These are phyloP conservation scores for Fusarium sp. DNA, from an alignment of 2,329 filamentous ascomycete species.

Conservation along the genomic window DNA sequence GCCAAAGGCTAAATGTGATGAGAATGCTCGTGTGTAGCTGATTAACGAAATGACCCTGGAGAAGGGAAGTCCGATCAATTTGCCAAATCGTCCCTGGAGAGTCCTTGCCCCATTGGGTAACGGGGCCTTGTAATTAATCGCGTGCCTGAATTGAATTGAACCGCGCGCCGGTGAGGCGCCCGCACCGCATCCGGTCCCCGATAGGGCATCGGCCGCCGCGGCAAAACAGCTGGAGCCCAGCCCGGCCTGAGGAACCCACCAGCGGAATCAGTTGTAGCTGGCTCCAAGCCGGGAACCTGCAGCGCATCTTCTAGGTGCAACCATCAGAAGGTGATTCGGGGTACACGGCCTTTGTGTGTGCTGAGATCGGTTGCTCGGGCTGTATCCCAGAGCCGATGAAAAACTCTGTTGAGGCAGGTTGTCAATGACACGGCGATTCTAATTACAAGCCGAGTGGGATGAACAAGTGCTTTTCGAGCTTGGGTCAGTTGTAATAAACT, in stretches of 20 bases:
- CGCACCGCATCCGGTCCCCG: constrained; percentile 4
- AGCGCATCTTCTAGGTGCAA: not conserved
- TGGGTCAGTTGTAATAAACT: not conserved
- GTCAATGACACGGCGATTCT: not conserved
- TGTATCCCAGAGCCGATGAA: not conserved
- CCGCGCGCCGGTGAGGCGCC: constrained; percentile 4
- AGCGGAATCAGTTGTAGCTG: not conserved
- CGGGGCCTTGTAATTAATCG: not conserved
- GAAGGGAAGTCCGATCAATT: not conserved
- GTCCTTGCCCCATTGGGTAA: not conserved
- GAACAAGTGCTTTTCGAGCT: not conserved
- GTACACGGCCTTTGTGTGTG: not conserved
- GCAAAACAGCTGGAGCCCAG: not conserved
- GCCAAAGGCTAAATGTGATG: not conserved
- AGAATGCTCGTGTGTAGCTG: not conserved
- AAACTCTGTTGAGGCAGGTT: not conserved
- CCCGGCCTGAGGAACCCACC: not conserved
- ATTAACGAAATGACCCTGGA: not conserved
- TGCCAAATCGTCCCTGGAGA: not conserved
- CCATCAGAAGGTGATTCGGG: not conserved
- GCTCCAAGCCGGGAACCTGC: constrained; percentile 7
- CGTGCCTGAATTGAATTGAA: not conserved
- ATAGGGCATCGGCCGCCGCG: not conserved
- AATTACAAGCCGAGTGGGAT: not conserved
- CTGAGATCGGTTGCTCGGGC: not conserved